These are phyloP conservation scores for Carex cristatella DNA, from an alignment of 176 grass and related monocot species.

Conservation along the genomic window DNA sequence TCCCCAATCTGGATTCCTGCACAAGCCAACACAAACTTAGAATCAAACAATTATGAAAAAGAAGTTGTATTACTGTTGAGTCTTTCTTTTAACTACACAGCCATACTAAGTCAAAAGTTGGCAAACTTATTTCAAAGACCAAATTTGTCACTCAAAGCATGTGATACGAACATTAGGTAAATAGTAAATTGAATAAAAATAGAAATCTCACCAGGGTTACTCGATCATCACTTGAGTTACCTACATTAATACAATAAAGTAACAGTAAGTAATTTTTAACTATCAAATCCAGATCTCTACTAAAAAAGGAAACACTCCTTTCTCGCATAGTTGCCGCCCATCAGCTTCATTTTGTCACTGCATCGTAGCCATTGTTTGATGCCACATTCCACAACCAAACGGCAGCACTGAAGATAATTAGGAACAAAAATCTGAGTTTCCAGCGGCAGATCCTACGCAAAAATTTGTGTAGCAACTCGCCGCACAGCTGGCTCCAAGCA, in stretches of 20 bases:
- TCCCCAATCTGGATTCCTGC: conserved; percentile 23
- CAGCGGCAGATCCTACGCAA: not conserved
- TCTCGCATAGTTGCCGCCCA: not conserved
- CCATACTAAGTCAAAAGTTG: not conserved
- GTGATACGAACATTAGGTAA: not conserved
- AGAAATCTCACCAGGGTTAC: conserved; percentile 10
- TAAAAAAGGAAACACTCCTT: not conserved
- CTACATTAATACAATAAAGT: conserved; percentile 5
- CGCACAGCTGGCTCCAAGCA: not conserved
- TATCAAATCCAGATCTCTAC: conserved; percentile 9
- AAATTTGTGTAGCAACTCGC: not conserved
- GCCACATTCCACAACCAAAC: not conserved
- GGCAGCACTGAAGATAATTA: not conserved
- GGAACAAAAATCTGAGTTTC: not conserved
- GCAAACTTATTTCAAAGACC: not conserved
- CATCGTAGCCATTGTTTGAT: not conserved
- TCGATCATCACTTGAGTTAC: conserved; percentile 21
- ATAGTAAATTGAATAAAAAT: not conserved
- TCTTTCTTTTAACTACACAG: not conserved
- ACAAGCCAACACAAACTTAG: conserved; percentile 1
- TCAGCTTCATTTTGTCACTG: not conserved
- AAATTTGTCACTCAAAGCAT: not conserved
- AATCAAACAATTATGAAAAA: not conserved
- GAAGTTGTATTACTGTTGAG: not conserved
- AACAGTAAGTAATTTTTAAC: conserved; percentile 11